A percentile compares a stretch with the other conserved stretches of the same genome.
These are phyloP conservation scores for Brettanomyces naardenensis DNA, from an alignment of 805 yeast genomes.

Conservation along the genomic window DNA sequence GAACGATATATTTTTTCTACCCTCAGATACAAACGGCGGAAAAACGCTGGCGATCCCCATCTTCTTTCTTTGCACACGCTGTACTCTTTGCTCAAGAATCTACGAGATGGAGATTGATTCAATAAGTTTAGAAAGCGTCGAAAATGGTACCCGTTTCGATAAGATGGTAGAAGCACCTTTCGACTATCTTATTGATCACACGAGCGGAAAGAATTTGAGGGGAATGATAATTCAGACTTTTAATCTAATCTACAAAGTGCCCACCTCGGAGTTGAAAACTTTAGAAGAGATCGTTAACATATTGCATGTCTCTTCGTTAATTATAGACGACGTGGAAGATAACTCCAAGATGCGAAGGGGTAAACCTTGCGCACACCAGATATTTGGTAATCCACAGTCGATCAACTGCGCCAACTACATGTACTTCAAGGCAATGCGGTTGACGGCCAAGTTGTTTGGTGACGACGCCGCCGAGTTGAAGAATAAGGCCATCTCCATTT, in stretches of 20 bases:
- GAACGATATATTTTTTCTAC: no score
- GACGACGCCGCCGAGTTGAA: slow-evolving; percentile 14
- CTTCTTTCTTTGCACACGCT: no score
- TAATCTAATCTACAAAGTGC: slow-evolving; percentile 41
- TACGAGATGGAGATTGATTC: not conserved
- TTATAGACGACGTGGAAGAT: slow-evolving; percentile 89
- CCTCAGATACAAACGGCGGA: not conserved
- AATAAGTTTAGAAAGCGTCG: not conserved
- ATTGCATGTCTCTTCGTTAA: slow-evolving; percentile 57
- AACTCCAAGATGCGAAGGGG: slow-evolving; percentile 67
- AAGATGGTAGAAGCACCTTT: slow-evolving; percentile 37
- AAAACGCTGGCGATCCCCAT: not conserved
- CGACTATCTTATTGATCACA: slow-evolving; percentile 34
- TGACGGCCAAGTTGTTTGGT: slow-evolving; percentile 21
- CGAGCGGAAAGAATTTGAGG: slow-evolving; percentile 53
- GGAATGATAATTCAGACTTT: slow-evolving; percentile 41
- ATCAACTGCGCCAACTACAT: slow-evolving; percentile 78
- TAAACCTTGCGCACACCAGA: slow-evolving; percentile 65
- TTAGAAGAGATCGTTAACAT: slow-evolving; percentile 46
- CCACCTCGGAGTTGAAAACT: slow-evolving; percentile 26
- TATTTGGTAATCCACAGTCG: slow-evolving; percentile 73
- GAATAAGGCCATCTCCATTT: slow-evolving; percentile 29
- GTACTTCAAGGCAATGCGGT: slow-evolving; percentile 66
- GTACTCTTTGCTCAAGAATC: no score
- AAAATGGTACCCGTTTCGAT: slow-evolving; percentile 6